Evolutionary conservation across 108 stramenopile genomes (phyloP), one percentile per base, ranked within the genome.

Genomic region (Phaeodactylum tricornutum): DNA sequence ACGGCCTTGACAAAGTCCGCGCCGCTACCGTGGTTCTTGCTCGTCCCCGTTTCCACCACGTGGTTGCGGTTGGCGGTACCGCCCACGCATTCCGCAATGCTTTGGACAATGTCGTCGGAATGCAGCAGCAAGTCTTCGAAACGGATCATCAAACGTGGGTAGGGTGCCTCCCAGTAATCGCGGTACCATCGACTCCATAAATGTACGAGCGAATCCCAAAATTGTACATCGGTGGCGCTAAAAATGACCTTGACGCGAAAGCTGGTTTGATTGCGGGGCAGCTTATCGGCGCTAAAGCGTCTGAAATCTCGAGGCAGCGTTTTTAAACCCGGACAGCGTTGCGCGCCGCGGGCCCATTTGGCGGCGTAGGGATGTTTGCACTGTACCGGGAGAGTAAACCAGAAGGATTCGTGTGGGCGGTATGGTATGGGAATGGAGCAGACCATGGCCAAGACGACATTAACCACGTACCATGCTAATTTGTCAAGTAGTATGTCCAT

Each of bases 91-190:
- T 66, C 58, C 46, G 81, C 82, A 26, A 84, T 52, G 15, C 54
- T 40, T 43, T 50, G 39, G 31, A 75, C 74, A 11, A 81, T 71
- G 29, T 73, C 34, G 21, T 61, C 47, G 14, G 78, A 70, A 59
- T 76, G 66, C 50, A 84, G 74, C 9, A 79, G 48, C 31, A 83
- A 57, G 55, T 89, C 82, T 59, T 86, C 85, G 42, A 77, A 77
- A 2, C 91, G 79, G 5, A 87, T 61, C 59, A 87, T 81, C 33
- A 84, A 25, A 17, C 83, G 65, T 7, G 92, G 92, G 54, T 79
- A 87, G 17, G 58, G 57, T 0, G 68, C 89, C 22, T 73, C 65
- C 12, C 49, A 56, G 50, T 73, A 85, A 22, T 80, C 83, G 22
- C 44, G 39, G 56, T 87, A 83, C 84, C 81, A 86, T 19, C 65